These are phyloP conservation scores for Coniochaeta sp. DNA, from an alignment of 2,329 filamentous ascomycete species.

Conservation along the genomic window DNA sequence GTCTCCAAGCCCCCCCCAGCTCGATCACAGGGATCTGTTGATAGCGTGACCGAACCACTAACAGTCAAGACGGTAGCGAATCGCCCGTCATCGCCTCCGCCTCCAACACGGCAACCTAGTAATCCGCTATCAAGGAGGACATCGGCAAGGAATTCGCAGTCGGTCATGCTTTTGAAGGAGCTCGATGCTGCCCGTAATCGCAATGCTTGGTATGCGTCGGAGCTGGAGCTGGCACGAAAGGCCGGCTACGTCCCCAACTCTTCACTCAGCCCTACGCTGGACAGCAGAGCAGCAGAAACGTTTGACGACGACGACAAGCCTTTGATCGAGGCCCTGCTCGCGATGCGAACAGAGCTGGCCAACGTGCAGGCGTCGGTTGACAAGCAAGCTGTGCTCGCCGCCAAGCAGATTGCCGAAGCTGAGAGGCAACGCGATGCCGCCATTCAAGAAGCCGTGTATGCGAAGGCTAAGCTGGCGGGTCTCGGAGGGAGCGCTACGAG, in stretches of 20 bases:
- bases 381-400: conserved; percentile 76
- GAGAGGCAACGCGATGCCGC: conserved; percentile 92
- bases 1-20: conserved; percentile 34
- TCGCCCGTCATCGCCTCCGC: conserved; percentile 50
- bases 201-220: conserved; percentile 96
- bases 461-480: conserved; percentile 85
- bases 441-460: conserved; percentile 91
- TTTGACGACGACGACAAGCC: conserved; percentile 91
- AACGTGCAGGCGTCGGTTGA: conserved; percentile 89
- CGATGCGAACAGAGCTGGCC: conserved; percentile 82
- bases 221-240: conserved; percentile 85
- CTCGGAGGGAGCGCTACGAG: conserved; percentile 57
- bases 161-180: conserved; percentile 75
- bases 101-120: conserved; percentile 48
- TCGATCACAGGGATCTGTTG: conserved; percentile 58
- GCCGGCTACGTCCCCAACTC: conserved; percentile 74
- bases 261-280: conserved; percentile 64
- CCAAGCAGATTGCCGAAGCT: conserved; percentile 84
- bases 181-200: conserved; percentile 76
- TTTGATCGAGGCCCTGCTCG: conserved; percentile 82
- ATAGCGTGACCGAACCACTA: conserved; percentile 56
- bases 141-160: conserved; percentile 55
- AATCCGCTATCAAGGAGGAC: conserved; percentile 53
- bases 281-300: conserved; percentile 67
- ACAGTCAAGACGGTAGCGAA: conserved; percentile 31